Base-by-base conservation (phyloP, 371 early-diverging fungal species). In the Catenaria anguillulae region DNA sequence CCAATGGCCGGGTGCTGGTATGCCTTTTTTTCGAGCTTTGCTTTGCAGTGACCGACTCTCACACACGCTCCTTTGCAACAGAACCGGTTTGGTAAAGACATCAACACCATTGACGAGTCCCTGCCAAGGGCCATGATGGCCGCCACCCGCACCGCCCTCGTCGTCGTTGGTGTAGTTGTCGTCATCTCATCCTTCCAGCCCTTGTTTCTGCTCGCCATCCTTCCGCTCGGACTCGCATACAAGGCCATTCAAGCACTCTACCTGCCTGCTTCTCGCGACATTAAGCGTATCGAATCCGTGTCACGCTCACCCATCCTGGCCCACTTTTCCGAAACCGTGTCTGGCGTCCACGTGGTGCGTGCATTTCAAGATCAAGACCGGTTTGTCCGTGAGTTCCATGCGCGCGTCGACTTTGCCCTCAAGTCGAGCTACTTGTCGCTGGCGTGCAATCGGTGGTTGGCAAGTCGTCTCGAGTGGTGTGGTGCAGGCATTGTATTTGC, bases 391-490 rank as follows among this genome's bases (percentile, higher is more conserved):
- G 82, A 81, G 56, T 92, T 89, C 68, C 83, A 87, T 63, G 59
- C 65, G 24, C 76, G 82, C 54, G 67, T 92, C 40, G 94, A 93
- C 65, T 71, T 73, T 63, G 92, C 90, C 68, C 83, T 82, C 64
- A 78, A 78, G 52, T 90, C 89, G 0, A 87, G 85, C 64, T 88
- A 84, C 70, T 86, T 90, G 2, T 83, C 81, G 5, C 73, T 91
- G 35, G 76, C 82, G 0, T 78, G 84, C 55, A 91, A 91, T 61
- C 87, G 94, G 45, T 97, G 97, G 79, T 69, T 94, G 23, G 91
- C 92, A 37, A 81, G 93, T 17, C 85, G 95, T 35, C 78, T 95
- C 31, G 90, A 96, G 70, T 76, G 87, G 40, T 74, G 86, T 50
- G 80, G 84, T 19, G 64, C 78, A 1, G 60, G 75, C 56, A 62